Conservation (phyloP, 2,329 filamentous ascomycete species). For the Beauveria medogensis region DNA sequence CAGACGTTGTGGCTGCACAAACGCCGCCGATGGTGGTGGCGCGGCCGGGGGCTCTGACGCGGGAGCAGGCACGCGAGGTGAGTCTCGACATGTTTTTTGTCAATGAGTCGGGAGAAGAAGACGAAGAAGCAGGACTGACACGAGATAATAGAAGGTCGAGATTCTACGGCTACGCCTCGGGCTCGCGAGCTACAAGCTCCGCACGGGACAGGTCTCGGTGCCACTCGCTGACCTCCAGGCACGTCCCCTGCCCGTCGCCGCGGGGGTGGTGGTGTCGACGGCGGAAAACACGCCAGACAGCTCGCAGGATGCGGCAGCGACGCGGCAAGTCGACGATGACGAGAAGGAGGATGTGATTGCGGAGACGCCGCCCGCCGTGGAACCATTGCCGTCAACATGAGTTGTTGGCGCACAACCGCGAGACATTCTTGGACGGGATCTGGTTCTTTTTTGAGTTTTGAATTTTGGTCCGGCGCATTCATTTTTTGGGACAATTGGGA, state of each 20-base stretch:
- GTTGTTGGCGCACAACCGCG: too few species aligned
- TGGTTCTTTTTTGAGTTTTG: background rate
- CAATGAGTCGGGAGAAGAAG: background rate
- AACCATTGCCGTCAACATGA: too few species aligned
- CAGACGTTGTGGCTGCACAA: background rate
- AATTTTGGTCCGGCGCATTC: background rate
- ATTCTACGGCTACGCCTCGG: constrained; percentile 60
- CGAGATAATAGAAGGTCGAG: constrained; percentile 47
- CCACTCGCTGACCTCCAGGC: constrained; percentile 53
- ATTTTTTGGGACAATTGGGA: background rate
- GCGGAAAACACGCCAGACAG: constrained; percentile 13
- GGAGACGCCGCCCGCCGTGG: constrained; percentile 27
- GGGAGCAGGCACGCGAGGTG: constrained; percentile 46
- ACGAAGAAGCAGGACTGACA: constrained; percentile 4
- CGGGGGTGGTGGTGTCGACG: constrained; percentile 22
- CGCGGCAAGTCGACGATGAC: constrained; percentile 8
- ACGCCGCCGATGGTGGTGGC: background rate
- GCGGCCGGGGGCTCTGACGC: constrained; percentile 28
- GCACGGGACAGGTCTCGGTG: constrained; percentile 60
- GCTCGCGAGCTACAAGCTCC: constrained; percentile 67
- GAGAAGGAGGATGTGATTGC: constrained; percentile 32
- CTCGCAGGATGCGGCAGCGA: background rate
- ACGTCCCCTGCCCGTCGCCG: constrained; percentile 19
- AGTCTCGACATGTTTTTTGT: constrained; percentile 13
- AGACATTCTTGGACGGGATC: background rate